phyloP scores from a whole-genome alignment of 2,329 filamentous ascomycete species.

The Ceratocystis cubensis region DNA sequence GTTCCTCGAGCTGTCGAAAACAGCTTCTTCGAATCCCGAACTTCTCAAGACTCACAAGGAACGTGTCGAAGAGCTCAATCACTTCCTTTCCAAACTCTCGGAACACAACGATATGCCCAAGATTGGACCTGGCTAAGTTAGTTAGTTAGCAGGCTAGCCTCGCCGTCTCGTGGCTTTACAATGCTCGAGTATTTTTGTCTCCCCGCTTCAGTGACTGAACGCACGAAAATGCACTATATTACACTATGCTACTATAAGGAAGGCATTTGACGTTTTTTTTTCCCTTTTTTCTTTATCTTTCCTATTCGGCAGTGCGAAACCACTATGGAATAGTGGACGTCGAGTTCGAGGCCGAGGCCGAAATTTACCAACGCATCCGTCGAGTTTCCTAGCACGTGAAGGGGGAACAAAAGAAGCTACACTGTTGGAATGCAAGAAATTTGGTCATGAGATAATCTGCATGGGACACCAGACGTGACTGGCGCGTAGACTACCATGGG shows the following conservation, averaged over 20 bases:
- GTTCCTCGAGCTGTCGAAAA: conserved; percentile 68
- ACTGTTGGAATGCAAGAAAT: not conserved
- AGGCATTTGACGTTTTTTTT: not conserved
- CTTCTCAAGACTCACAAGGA: conserved; percentile 95
- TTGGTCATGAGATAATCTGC: not conserved
- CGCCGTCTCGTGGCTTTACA: not conserved
- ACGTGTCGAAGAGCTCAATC: conserved; percentile 88
- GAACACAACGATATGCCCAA: conserved; percentile 95
- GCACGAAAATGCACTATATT: not conserved
- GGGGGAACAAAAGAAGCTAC: not conserved
- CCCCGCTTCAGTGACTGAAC: too few relatives aligned
- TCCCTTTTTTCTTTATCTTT: not conserved
- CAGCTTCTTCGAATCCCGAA: conserved; percentile 48
- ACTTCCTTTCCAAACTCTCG: conserved; percentile 78
- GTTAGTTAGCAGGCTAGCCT: conserved; percentile 26
- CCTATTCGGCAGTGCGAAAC: too few relatives aligned
- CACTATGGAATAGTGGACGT: not conserved
- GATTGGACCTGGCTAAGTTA: conserved; percentile 41
- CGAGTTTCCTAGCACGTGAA: not conserved
- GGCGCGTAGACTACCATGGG: not conserved
- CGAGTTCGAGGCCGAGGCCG: not conserved
- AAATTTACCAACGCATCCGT: not conserved
- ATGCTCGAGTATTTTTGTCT: not conserved
- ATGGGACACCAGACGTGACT: not conserved
- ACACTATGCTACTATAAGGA: not conserved